phyloP scores from a whole-genome alignment of 2,329 filamentous ascomycete species.

The Talaromyces albobiverticillius region DNA sequence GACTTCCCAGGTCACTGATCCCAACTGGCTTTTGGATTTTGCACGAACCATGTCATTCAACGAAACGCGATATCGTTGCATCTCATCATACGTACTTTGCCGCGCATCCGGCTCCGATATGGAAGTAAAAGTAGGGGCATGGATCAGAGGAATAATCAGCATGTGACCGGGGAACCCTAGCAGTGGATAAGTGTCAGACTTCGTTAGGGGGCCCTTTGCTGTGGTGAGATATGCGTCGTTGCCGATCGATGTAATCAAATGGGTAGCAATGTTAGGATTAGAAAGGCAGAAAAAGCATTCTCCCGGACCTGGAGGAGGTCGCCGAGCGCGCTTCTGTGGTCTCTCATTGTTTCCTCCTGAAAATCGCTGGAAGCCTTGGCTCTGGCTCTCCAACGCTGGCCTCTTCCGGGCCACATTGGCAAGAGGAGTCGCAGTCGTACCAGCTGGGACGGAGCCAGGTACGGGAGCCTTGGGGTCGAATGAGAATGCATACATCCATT shows the following conservation, averaged over 20 bases:
- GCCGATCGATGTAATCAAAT: constrained; percentile 87
- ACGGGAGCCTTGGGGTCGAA: constrained; percentile 64
- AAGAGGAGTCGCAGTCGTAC: constrained; percentile 71
- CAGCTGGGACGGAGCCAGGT: constrained; percentile 61
- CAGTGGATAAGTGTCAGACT: constrained; percentile 65
- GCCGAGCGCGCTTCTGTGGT: constrained; percentile 43
- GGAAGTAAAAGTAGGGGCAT: constrained; percentile 69
- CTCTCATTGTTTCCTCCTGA: constrained; percentile 37
- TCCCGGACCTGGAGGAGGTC: constrained; percentile 61
- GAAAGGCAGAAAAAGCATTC: constrained; percentile 95
- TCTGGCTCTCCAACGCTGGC: constrained; percentile 35
- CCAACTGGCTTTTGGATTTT: constrained; percentile 56
- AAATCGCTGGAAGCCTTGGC: constrained; percentile 37
- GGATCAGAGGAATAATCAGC: constrained; percentile 84
- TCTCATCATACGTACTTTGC: constrained; percentile 68
- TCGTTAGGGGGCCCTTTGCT: constrained; percentile 84
- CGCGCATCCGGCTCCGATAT: constrained; percentile 60
- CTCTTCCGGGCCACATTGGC: constrained; percentile 58
- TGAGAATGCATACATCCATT: constrained; percentile 59
- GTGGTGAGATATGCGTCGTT: constrained; percentile 85
- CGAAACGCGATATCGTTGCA: constrained; percentile 73
- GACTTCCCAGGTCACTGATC: constrained; percentile 89
- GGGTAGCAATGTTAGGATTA: constrained; percentile 76
- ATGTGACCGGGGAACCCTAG: constrained; percentile 80
- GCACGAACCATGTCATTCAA: constrained; percentile 72